These are phyloP conservation scores for Helicocarpus griseus DNA, from an alignment of 2,329 filamentous ascomycete species.

Conservation along the genomic window DNA sequence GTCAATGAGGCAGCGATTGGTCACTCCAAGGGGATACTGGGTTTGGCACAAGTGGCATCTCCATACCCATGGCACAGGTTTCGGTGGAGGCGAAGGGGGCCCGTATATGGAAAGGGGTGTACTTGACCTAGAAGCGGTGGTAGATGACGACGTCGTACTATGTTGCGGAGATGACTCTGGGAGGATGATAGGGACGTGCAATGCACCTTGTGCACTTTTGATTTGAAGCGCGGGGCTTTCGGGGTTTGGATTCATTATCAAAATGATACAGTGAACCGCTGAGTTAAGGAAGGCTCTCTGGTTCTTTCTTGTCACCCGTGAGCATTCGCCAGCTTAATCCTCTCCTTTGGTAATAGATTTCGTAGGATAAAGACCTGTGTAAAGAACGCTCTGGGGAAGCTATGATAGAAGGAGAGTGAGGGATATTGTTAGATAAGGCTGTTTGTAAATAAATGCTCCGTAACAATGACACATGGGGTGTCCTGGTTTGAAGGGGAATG, in stretches of 20 bases:
- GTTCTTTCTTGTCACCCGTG: neutral
- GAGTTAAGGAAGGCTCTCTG: neutral
- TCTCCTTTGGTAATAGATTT: neutral
- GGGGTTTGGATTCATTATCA: neutral
- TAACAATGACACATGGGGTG: too few relatives aligned
- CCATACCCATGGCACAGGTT: neutral
- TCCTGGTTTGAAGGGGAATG: neutral
- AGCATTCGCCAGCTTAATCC: neutral
- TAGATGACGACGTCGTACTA: neutral
- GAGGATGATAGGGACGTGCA: neutral
- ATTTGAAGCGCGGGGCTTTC: neutral
- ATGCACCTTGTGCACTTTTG: neutral
- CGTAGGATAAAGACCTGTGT: neutral
- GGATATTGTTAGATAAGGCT: neutral
- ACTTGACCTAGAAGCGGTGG: neutral
- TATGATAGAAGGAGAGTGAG: neutral
- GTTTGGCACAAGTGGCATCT: neutral
- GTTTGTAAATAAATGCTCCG: neutral
- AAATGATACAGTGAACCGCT: neutral
- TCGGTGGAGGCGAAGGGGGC: neutral
- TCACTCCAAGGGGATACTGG: neutral
- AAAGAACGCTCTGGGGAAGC: neutral
- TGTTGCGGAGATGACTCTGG: neutral
- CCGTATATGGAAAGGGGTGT: neutral
- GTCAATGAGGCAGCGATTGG: neutral